phyloP scores from a whole-genome alignment of 1,284 basidiomycete genomes.

The Irpex rosettiformis region DNA sequence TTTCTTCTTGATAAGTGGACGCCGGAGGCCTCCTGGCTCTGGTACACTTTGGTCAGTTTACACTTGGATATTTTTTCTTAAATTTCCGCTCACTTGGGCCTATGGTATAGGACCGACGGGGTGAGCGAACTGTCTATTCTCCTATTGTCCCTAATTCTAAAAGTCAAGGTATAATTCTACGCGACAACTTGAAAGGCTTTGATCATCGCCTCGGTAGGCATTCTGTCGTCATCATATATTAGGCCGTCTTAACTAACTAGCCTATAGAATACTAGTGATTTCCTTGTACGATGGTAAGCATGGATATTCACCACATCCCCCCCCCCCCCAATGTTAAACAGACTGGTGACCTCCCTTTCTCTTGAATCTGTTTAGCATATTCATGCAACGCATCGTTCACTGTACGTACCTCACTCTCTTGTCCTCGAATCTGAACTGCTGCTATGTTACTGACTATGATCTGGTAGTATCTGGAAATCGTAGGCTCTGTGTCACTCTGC shows the following conservation, averaged over 20 bases:
- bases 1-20: background rate
- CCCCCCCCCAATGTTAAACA: too few relatives aligned
- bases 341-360: too few relatives aligned
- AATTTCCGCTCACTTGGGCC: background rate
- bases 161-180: background rate
- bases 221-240: too few relatives aligned
- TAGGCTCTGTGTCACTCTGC: background rate
- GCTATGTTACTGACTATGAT: background rate
- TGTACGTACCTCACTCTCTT: background rate
- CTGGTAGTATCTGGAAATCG: background rate
- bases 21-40: background rate
- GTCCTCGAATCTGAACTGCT: background rate
- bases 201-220: background rate
- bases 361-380: background rate
- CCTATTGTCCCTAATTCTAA: too few relatives aligned
- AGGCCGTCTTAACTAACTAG: too few relatives aligned
- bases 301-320: too few relatives aligned
- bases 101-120: background rate
- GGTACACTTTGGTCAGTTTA: background rate
- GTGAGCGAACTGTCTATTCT: background rate
- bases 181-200: background rate
- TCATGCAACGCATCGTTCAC: background rate
- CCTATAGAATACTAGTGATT: slow-evolving; percentile 1
- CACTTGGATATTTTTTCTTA: too few relatives aligned
- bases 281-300: background rate